A percentile compares a stretch with the other conserved stretches of the same genome.
Evolutionary conservation across 176 grass and related monocot species (phyloP).

Genomic region (Areca catechu): DNA sequence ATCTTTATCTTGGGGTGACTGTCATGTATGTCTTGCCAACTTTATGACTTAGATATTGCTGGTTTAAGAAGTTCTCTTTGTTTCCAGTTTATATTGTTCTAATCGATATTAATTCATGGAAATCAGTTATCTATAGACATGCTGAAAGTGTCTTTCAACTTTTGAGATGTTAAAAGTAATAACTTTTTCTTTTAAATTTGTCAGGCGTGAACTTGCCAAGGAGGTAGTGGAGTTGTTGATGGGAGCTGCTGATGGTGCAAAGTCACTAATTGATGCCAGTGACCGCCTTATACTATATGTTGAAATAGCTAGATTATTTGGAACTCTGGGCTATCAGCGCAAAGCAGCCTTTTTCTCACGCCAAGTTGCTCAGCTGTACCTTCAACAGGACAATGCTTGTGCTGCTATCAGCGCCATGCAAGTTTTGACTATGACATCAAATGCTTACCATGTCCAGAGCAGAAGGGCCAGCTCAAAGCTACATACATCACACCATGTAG

Average conservation of each 20-base stretch:
- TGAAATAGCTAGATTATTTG: conserved; percentile 97
- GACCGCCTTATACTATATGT: conserved; percentile 84
- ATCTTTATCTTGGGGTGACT: no score
- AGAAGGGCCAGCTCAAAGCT: conserved; percentile 42
- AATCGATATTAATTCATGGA: no score
- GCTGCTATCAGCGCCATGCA: conserved; percentile 98
- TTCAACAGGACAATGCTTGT: conserved; percentile 84
- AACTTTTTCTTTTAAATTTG: conserved; percentile 14
- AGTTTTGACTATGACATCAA: conserved; percentile 79
- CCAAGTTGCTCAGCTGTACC: conserved; percentile 93
- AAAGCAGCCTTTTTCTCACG: conserved; percentile 99
- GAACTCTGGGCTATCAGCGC: conserved; percentile 79
- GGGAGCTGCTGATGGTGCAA: conserved; percentile 94
- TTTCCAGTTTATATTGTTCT: no score
- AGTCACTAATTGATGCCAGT: conserved; percentile 93
- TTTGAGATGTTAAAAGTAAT: no score
- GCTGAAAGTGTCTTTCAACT: background rate
- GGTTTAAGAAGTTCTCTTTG: no score
- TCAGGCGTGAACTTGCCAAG: conserved; percentile 71
- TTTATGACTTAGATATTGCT: no score
- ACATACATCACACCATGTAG: conserved; percentile 18
- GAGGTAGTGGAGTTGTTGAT: conserved; percentile 95
- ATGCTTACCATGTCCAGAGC: conserved; percentile 93
- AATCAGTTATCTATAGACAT: background rate
- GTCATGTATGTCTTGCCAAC: no score